These are phyloP conservation scores for Rhexocercosporidium sp. DNA, from an alignment of 2,329 filamentous ascomycete species.

Conservation along the genomic window DNA sequence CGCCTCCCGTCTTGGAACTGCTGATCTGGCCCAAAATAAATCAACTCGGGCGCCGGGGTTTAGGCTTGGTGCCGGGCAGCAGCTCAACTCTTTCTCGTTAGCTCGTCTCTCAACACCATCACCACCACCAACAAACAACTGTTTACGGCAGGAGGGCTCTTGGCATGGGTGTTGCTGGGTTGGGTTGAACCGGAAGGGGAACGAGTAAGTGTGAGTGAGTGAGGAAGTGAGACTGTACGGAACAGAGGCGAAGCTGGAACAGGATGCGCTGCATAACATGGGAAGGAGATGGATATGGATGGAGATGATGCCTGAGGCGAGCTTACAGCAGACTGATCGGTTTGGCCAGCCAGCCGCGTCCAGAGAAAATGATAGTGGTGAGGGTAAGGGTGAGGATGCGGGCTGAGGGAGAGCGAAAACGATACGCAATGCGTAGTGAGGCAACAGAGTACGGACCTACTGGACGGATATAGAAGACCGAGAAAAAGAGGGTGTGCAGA, in stretches of 20 bases:
- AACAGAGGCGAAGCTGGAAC: not conserved
- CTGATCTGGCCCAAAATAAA: constrained; percentile 10
- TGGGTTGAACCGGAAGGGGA: not conserved
- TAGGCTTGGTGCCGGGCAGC: not conserved
- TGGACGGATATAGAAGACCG: not conserved
- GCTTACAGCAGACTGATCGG: not conserved
- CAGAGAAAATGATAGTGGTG: not conserved
- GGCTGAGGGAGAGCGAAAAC: not conserved
- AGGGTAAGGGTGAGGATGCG: not conserved
- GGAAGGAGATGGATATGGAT: not conserved
- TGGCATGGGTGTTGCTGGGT: not conserved
- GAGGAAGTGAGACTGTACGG: not conserved
- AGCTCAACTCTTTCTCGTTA: not conserved
- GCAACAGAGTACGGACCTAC: not conserved
- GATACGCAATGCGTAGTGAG: not conserved
- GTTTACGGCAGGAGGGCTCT: not conserved
- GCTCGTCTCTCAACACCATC: not conserved
- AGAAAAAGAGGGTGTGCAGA: not conserved
- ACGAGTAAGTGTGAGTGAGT: not conserved
- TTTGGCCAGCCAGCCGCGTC: not conserved
- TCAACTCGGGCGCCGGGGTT: not conserved
- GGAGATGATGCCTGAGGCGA: not conserved
- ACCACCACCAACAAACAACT: not conserved
- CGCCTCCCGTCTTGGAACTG: not conserved
- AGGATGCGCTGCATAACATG: not conserved